Percentiles rank a stretch among this genome's conserved stretches.
phyloP scores from a whole-genome alignment of 179 eudicot genomes.

The Carnegiea gigantea region DNA sequence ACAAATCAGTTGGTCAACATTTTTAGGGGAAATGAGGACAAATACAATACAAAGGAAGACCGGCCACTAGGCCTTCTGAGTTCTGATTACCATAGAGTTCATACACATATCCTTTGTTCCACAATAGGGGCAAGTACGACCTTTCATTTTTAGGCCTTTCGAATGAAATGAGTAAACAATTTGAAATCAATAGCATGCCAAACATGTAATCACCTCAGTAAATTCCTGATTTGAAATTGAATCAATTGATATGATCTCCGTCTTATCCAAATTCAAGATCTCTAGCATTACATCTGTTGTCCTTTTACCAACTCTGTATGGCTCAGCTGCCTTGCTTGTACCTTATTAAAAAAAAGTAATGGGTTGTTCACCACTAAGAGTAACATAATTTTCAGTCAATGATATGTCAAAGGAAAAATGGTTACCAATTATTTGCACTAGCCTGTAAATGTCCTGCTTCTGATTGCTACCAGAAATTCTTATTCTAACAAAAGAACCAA shows the following conservation, averaged over 20 bases:
- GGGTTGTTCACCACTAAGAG: conserved; percentile 17
- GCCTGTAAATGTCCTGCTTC: conserved; percentile 92
- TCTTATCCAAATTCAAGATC: conserved; percentile 87
- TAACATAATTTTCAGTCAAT: neutral
- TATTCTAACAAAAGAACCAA: conserved; percentile 93
- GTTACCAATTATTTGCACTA: conserved; percentile 94
- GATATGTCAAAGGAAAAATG: neutral
- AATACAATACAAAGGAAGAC: neutral
- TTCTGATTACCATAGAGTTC: neutral
- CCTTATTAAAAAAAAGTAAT: conserved; percentile 45
- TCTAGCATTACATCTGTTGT: conserved; percentile 77
- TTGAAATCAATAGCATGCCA: neutral
- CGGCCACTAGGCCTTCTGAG: neutral
- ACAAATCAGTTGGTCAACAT: neutral
- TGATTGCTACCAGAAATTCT: conserved; percentile 79
- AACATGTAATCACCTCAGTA: conserved; percentile 62
- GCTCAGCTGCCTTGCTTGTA: conserved; percentile 68
- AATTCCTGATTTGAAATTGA: conserved; percentile 94
- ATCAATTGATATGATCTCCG: conserved; percentile 73
- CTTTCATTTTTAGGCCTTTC: conserved; percentile 3
- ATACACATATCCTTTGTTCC: neutral
- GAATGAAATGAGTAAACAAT: neutral
- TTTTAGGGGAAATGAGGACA: neutral
- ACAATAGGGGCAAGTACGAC: neutral
- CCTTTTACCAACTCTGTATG: conserved; percentile 91